These are phyloP conservation scores for Pseudocercospora cruenta DNA, from an alignment of 2,329 filamentous ascomycete genomes.

Conservation along the genomic window DNA sequence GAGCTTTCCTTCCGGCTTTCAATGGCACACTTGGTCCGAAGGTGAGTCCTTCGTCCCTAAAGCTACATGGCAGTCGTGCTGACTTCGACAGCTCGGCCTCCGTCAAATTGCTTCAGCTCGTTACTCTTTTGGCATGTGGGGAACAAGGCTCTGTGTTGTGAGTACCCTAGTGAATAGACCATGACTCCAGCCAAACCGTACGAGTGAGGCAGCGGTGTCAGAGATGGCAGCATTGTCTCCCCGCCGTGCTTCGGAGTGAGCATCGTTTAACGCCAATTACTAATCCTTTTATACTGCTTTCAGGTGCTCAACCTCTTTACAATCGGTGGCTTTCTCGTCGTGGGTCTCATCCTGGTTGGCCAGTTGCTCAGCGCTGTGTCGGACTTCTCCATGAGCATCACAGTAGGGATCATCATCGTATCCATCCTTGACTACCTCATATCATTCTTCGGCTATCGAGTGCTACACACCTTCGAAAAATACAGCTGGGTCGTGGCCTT, in stretches of 20 bases:
- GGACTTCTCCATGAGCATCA: slow-evolving; percentile 1
- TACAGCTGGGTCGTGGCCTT: background rate
- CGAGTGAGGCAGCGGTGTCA: too few relatives aligned
- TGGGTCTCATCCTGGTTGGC: background rate
- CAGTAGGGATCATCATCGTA: background rate
- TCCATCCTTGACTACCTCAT: background rate
- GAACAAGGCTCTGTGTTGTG: slow-evolving; percentile 7
- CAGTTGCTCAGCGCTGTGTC: background rate
- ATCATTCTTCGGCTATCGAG: background rate
- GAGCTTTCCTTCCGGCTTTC: background rate
- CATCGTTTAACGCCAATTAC: too few relatives aligned
- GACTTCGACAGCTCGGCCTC: background rate
- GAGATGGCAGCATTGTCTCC: too few relatives aligned
- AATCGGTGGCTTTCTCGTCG: background rate
- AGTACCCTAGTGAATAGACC: too few relatives aligned
- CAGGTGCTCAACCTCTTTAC: background rate
- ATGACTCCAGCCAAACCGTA: too few relatives aligned
- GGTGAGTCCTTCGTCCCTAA: background rate
- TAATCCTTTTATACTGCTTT: too few relatives aligned
- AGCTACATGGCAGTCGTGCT: background rate
- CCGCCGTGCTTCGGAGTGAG: too few relatives aligned
- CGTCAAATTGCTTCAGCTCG: slow-evolving; percentile 1
- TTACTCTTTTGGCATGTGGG: slow-evolving; percentile 22
- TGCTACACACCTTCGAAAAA: background rate
- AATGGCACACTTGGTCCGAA: background rate